Percentiles rank a stretch among this genome's conserved stretches.
Conservation (phyloP, 768 basidiomycete genomes). For the Dentipellis sp. region DNA sequence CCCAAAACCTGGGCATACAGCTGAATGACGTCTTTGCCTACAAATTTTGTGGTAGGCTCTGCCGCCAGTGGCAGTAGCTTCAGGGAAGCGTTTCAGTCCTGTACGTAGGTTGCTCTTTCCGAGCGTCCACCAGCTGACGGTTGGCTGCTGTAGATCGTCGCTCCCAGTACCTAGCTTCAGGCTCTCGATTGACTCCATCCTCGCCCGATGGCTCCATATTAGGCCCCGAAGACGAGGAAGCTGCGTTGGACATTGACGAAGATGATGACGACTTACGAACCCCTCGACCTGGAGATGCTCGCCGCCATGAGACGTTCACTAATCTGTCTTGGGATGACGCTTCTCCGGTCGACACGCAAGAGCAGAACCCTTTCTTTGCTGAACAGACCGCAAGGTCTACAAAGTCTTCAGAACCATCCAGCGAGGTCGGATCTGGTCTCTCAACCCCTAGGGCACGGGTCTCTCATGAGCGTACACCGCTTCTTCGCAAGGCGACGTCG, state of each 20-base stretch:
- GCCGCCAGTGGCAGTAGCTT: constrained; percentile 7
- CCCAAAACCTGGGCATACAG: too few relatives aligned
- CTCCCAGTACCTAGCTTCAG: constrained; percentile 6
- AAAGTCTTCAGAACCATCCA: neutral
- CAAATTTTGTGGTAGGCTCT: constrained; percentile 4
- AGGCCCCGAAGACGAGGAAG: constrained; percentile 1
- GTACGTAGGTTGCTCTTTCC: neutral
- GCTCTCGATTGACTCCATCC: neutral
- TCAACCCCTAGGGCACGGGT: neutral
- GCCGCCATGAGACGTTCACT: neutral
- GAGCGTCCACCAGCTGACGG: too few relatives aligned
- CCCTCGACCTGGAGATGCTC: neutral
- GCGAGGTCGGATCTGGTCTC: neutral
- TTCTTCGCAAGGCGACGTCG: neutral
- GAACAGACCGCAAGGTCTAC: neutral
- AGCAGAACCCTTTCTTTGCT: neutral
- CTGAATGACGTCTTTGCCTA: neutral
- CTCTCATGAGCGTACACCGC: neutral
- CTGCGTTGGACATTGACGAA: neutral
- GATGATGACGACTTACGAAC: constrained; percentile 3
- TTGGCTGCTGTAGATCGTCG: constrained; percentile 9
- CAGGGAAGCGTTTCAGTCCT: constrained; percentile 9
- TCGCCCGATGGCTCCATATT: neutral
- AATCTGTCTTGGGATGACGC: constrained; percentile 5
- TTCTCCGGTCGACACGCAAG: neutral